These are phyloP conservation scores for Irineochytrium annulatum DNA, from an alignment of 192 early-diverging fungal species.

Conservation along the genomic window DNA sequence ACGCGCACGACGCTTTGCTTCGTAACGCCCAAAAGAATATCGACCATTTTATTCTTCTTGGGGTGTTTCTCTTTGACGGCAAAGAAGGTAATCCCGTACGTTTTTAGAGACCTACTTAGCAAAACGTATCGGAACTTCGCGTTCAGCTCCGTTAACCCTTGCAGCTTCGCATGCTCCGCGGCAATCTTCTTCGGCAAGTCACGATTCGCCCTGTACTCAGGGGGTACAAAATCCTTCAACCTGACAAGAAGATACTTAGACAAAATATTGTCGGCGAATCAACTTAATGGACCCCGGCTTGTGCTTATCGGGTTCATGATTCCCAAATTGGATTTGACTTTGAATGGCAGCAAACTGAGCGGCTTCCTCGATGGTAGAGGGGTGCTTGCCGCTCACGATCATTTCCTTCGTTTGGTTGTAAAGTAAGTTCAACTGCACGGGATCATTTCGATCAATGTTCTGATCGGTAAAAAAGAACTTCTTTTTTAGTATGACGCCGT, in stretches of 20 bases:
- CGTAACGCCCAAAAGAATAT: conserved; percentile 51
- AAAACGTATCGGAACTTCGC: conserved; percentile 60
- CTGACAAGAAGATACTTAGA: conserved; percentile 11
- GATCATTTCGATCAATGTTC: conserved; percentile 56
- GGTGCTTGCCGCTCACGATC: conserved; percentile 49
- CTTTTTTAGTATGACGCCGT: conserved; percentile 52
- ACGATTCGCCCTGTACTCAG: conserved; percentile 47
- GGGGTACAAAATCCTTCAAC: conserved; percentile 47
- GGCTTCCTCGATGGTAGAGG: conserved; percentile 55
- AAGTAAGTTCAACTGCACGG: conserved; percentile 55
- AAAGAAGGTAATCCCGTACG: conserved; percentile 61
- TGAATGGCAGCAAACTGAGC: conserved; percentile 53
- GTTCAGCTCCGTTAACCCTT: conserved; percentile 51
- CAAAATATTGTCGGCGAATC: not conserved
- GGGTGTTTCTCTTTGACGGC: conserved; percentile 42
- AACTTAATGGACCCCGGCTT: conserved; percentile 48
- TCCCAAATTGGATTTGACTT: conserved; percentile 50
- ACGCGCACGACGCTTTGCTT: conserved; percentile 50
- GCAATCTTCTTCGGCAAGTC: conserved; percentile 49
- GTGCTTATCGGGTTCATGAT: conserved; percentile 54
- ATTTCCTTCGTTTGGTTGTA: conserved; percentile 50
- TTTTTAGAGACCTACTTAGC: conserved; percentile 50
- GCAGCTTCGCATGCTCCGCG: conserved; percentile 51
- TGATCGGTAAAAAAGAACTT: conserved; percentile 63
- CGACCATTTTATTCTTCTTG: conserved; percentile 46